phyloP scores from a whole-genome alignment of 2,329 filamentous ascomycete genomes.

The Trichoderma hamatum region DNA sequence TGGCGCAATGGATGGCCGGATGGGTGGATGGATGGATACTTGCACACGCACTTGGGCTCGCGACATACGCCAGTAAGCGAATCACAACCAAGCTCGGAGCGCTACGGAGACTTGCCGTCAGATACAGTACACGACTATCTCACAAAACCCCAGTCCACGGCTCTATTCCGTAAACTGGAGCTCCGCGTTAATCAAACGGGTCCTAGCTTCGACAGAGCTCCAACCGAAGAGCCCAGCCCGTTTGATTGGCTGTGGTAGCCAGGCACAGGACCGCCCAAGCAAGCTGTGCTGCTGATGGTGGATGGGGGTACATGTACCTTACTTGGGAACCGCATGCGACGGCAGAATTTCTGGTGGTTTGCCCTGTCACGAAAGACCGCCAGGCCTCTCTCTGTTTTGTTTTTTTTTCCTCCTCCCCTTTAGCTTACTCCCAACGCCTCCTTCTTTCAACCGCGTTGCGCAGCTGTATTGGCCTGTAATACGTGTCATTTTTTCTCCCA shows the following conservation, averaged over 20 bases:
- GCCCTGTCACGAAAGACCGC: conserved; percentile 21
- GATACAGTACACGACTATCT: conserved; percentile 2
- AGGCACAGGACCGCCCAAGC: conserved; percentile 5
- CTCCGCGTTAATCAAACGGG: conserved; percentile 29
- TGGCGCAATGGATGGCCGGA: neutral
- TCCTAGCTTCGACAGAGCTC: conserved; percentile 40
- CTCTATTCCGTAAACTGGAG: conserved; percentile 22
- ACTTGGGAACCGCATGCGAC: conserved; percentile 26
- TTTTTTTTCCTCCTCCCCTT: conserved; percentile 21
- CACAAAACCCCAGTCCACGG: conserved; percentile 16
- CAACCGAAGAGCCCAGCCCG: conserved; percentile 27
- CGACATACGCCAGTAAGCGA: neutral
- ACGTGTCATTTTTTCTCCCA: conserved; percentile 20
- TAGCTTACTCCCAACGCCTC: conserved; percentile 16
- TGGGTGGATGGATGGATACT: neutral
- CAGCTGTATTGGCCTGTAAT: conserved; percentile 1
- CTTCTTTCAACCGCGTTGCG: conserved; percentile 21
- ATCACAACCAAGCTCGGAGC: conserved; percentile 8
- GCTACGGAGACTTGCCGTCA: conserved; percentile 21
- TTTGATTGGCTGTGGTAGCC: conserved; percentile 36
- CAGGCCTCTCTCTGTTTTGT: conserved; percentile 26
- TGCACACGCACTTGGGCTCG: neutral
- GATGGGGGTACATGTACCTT: conserved; percentile 1
- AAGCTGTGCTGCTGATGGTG: conserved; percentile 13
- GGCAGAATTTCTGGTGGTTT: conserved; percentile 27